phyloP scores from a whole-genome alignment of 192 early-diverging fungal species.

The Linnemannia hyalina region DNA sequence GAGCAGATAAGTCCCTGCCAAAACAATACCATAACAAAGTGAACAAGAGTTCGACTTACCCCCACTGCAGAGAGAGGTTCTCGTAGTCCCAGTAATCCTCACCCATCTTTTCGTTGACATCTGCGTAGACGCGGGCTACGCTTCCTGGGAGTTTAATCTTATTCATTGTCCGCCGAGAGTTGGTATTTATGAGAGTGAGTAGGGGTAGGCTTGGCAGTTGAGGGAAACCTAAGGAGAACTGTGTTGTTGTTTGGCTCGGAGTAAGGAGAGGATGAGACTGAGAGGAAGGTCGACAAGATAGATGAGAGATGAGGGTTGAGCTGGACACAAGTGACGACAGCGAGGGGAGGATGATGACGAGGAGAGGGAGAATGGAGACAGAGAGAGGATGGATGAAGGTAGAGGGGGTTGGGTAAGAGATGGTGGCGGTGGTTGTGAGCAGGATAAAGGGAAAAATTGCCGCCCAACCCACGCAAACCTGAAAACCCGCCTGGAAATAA shows the following conservation, averaged over 20 bases:
- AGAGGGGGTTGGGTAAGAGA: neutral
- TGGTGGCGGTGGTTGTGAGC: constrained; percentile 1
- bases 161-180: constrained; percentile 23
- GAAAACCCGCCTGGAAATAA: neutral
- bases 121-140: constrained; percentile 81
- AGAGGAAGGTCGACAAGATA: neutral
- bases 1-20: too few relatives aligned
- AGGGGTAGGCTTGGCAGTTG: neutral
- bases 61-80: constrained; percentile 90
- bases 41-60: constrained; percentile 65
- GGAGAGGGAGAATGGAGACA: neutral
- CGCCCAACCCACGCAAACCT: neutral
- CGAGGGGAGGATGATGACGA: neutral
- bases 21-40: neutral
- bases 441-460: neutral
- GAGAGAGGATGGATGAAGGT: neutral
- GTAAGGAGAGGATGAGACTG: neutral
- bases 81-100: constrained; percentile 96
- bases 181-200: neutral
- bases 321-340: neutral
- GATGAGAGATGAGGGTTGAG: neutral
- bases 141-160: constrained; percentile 49
- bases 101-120: constrained; percentile 85
- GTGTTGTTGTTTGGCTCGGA: neutral
- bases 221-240: neutral